Conservation (phyloP, 2,329 filamentous ascomycete species). For the Colletotrichum navitas region DNA sequence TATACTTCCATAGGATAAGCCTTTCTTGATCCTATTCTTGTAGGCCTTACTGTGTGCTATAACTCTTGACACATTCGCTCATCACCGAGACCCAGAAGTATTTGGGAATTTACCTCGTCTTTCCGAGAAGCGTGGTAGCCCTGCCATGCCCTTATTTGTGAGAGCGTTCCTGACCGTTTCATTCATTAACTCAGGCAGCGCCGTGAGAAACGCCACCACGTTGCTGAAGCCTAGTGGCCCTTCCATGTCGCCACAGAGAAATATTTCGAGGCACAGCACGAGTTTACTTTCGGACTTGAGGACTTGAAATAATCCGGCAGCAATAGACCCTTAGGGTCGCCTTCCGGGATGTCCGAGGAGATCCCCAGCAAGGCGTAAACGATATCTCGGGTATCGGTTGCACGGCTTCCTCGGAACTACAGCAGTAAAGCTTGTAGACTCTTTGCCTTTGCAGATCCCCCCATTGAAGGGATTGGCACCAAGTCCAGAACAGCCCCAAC, state of each 20-base stretch:
- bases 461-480: neutral
- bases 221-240: too few species aligned
- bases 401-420: neutral
- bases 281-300: neutral
- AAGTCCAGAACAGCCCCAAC: slow-evolving; percentile 9
- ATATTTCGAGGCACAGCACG: neutral
- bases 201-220: neutral
- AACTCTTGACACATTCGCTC: too few species aligned
- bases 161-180: neutral
- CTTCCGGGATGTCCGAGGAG: slow-evolving; percentile 3
- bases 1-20: too few species aligned
- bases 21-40: too few species aligned
- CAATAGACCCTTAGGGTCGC: neutral
- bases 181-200: neutral
- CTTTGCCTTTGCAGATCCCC: neutral
- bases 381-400: slow-evolving; percentile 8
- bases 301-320: slow-evolving; percentile 14
- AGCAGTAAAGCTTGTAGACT: neutral
- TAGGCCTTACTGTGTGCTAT: too few species aligned
- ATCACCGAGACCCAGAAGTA: neutral
- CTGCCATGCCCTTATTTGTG: neutral
- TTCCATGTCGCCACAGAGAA: too few species aligned
- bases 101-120: neutral
- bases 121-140: neutral
- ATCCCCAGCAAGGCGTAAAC: slow-evolving; percentile 12